These are phyloP conservation scores for Brassica hybrid DNA, from an alignment of 441 rosid species.

Conservation along the genomic window DNA sequence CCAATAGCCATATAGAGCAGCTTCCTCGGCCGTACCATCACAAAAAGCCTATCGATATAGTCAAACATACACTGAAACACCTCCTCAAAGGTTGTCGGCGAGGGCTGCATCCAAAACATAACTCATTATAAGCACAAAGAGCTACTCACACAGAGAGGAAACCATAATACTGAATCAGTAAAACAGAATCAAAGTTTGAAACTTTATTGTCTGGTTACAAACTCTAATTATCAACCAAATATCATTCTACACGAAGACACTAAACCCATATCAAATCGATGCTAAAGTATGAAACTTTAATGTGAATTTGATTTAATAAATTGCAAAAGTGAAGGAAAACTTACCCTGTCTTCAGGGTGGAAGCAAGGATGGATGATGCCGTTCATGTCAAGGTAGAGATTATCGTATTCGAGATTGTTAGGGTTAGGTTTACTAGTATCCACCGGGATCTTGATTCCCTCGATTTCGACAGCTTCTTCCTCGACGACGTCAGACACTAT, in stretches of 20 bases:
- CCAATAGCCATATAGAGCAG: slow-evolving; percentile 89
- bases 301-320: background rate
- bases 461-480: slow-evolving; percentile 79
- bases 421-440: slow-evolving; percentile 85
- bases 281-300: background rate
- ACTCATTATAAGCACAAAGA: slow-evolving; percentile 1
- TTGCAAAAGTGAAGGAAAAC: background rate
- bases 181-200: background rate
- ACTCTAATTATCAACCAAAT: background rate
- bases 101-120: slow-evolving; percentile 64
- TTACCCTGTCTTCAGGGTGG: slow-evolving; percentile 89
- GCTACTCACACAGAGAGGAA: background rate
- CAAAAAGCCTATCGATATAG: slow-evolving; percentile 84
- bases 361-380: slow-evolving; percentile 91
- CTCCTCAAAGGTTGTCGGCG: slow-evolving; percentile 76
- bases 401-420: slow-evolving; percentile 76
- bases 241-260: background rate
- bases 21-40: slow-evolving; percentile 88
- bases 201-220: background rate
- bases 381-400: slow-evolving; percentile 93
- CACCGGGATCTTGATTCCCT: slow-evolving; percentile 75
- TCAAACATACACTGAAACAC: slow-evolving; percentile 90
- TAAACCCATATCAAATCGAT: background rate
- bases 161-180: background rate
- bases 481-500: slow-evolving; percentile 74